phyloP scores from a whole-genome alignment of 1,284 basidiomycete species.

The Apiotrichum domesticum region DNA sequence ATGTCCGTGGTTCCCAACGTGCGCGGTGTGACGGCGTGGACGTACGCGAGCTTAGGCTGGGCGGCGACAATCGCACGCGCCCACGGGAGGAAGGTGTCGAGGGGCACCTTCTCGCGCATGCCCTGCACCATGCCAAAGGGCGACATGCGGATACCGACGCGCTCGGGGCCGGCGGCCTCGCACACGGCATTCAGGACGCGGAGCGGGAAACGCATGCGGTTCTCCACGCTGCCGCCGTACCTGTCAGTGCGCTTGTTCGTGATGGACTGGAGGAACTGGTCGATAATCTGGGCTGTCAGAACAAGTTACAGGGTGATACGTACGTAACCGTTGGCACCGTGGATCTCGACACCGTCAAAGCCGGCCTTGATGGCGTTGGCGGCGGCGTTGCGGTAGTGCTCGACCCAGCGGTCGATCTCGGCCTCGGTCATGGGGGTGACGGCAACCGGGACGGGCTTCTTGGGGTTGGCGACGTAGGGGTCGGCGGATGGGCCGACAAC shows the following conservation, averaged over 20 bases:
- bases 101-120: conserved; percentile 48
- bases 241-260: conserved; percentile 56
- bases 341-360: conserved; percentile 60
- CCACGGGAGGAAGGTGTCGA: conserved; percentile 39
- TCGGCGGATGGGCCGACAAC: conserved; percentile 30
- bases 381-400: conserved; percentile 52
- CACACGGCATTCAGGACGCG: conserved; percentile 53
- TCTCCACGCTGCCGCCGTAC: conserved; percentile 58
- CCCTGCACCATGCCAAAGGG: conserved; percentile 54
- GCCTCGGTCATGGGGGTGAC: conserved; percentile 17
- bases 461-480: conserved; percentile 7
- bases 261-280: conserved; percentile 56
- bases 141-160: conserved; percentile 53
- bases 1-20: conserved; percentile 19
- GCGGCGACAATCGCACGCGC: conserved; percentile 37
- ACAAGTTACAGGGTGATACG: background rate
- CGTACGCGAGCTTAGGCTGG: conserved; percentile 54
- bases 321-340: conserved; percentile 36
- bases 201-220: conserved; percentile 53
- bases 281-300: conserved; percentile 26
- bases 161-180: conserved; percentile 52
- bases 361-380: conserved; percentile 56
- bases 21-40: conserved; percentile 52
- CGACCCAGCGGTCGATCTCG: conserved; percentile 47
- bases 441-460: background rate